These are phyloP conservation scores for Herpetomonas samuelpessoai DNA, from an alignment of 208 protist species.

Conservation along the genomic window DNA sequence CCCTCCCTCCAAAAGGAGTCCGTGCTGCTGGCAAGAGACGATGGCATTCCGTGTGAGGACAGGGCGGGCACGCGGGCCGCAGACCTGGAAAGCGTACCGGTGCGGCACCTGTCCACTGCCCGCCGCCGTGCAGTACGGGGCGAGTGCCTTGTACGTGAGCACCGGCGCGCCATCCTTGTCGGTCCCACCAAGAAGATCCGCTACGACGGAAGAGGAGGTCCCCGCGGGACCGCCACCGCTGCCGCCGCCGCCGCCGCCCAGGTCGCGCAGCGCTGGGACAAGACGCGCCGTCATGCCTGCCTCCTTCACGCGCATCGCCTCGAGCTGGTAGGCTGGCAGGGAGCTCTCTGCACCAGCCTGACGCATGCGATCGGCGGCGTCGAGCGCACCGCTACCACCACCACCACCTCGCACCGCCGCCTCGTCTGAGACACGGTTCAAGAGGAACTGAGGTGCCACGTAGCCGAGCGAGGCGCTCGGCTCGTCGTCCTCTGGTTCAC, in stretches of 20 bases:
- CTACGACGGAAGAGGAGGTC: background rate
- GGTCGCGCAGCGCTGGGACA: slow-evolving; percentile 9
- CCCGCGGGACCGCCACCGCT: slow-evolving; percentile 1
- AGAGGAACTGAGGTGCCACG: slow-evolving; percentile 21
- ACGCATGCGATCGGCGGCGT: background rate
- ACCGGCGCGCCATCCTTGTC: background rate
- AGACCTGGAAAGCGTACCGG: slow-evolving; percentile 22
- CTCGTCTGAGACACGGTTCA: slow-evolving; percentile 37
- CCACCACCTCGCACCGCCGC: background rate
- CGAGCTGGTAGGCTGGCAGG: slow-evolving; percentile 30
- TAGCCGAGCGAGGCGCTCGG: background rate
- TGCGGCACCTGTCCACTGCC: slow-evolving; percentile 1
- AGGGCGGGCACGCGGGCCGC: slow-evolving; percentile 19
- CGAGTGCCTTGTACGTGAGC: background rate
- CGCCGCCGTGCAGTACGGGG: background rate
- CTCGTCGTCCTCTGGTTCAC: slow-evolving; percentile 14
- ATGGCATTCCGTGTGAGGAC: slow-evolving; percentile 34
- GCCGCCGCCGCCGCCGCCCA: slow-evolving; percentile 6
- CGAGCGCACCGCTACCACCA: background rate
- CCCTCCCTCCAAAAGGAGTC: slow-evolving; percentile 18
- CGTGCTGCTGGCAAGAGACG: slow-evolving; percentile 23
- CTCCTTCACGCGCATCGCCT: slow-evolving; percentile 26
- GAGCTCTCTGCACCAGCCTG: slow-evolving; percentile 8
- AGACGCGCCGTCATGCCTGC: slow-evolving; percentile 22
- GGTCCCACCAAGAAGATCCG: background rate